These are phyloP conservation scores for Yamadazyma sp. DNA, from an alignment of 805 yeast species.

Conservation along the genomic window DNA sequence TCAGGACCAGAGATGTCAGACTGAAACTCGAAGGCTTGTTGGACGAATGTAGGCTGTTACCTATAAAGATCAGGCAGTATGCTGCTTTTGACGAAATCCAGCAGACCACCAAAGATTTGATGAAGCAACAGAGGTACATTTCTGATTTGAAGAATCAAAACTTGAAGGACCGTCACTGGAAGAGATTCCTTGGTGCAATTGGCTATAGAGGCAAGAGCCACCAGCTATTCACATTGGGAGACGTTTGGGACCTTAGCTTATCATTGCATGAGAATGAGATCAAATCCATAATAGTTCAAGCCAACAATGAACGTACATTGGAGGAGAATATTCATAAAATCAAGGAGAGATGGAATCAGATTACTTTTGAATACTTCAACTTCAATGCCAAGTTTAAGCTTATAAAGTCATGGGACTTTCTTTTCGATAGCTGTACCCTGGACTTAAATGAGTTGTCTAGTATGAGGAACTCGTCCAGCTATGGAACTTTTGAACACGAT, in stretches of 20 bases:
- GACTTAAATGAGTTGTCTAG: conserved; percentile 63
- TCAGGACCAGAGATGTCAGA: conserved; percentile 47
- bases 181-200: conserved; percentile 37
- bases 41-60: conserved; percentile 48
- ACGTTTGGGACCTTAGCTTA: conserved; percentile 61
- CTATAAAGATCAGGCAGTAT: conserved; percentile 61
- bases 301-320: conserved; percentile 69
- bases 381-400: conserved; percentile 53
- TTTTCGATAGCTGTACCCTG: conserved; percentile 58
- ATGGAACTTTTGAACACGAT: conserved; percentile 57
- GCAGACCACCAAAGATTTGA: conserved; percentile 37
- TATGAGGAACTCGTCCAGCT: conserved; percentile 70
- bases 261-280: conserved; percentile 45
- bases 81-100: conserved; percentile 66
- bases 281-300: conserved; percentile 53
- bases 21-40: conserved; percentile 52
- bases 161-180: conserved; percentile 70
- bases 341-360: conserved; percentile 53
- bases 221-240: conserved; percentile 47
- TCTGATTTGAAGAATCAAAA: conserved; percentile 53
- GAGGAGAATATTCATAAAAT: conserved; percentile 56
- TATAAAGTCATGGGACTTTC: conserved; percentile 64
- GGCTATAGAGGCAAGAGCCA: conserved; percentile 21
- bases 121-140: conserved; percentile 40
- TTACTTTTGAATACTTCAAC: conserved; percentile 52